A percentile compares a stretch with the other conserved stretches of the same genome.
These are phyloP conservation scores for Ambrosia artemisiifolia DNA, from an alignment of 129 eudicot genomes.

Conservation along the genomic window DNA sequence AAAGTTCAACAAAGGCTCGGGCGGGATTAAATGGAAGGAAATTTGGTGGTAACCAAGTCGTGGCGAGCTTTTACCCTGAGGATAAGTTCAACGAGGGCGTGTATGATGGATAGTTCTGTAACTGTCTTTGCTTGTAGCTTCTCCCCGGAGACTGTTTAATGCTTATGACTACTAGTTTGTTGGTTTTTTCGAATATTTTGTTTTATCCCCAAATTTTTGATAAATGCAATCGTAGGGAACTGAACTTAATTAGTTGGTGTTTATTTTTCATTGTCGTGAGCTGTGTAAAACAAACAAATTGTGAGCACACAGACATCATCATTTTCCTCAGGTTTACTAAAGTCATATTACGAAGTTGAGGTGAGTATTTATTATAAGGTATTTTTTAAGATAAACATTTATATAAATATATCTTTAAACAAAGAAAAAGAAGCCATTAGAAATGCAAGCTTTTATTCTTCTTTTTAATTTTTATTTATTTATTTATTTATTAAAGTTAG, in stretches of 20 bases:
- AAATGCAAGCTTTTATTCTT: slow-evolving; percentile 4
- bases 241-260: too few species aligned
- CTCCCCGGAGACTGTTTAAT: neutral
- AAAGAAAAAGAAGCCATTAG: neutral
- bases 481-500: neutral
- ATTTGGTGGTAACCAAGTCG: slow-evolving; percentile 88
- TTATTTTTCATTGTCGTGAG: too few species aligned
- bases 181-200: neutral
- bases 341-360: too few species aligned
- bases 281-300: too few species aligned
- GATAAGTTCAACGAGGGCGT: slow-evolving; percentile 66
- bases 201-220: neutral
- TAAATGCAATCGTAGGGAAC: neutral
- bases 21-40: slow-evolving; percentile 81
- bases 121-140: slow-evolving; percentile 7
- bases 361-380: too few species aligned
- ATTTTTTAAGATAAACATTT: too few species aligned
- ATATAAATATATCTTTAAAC: neutral
- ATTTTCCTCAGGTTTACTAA: too few species aligned
- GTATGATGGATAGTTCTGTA: slow-evolving; percentile 53
- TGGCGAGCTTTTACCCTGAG: slow-evolving; percentile 84
- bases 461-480: too few species aligned
- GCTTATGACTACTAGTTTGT: neutral
- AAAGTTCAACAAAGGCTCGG: slow-evolving; percentile 70
- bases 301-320: too few species aligned